Evolutionary conservation across 805 yeast species (phyloP), one percentile per base, ranked within the genome.

Genomic region (Starmera quercuum): DNA sequence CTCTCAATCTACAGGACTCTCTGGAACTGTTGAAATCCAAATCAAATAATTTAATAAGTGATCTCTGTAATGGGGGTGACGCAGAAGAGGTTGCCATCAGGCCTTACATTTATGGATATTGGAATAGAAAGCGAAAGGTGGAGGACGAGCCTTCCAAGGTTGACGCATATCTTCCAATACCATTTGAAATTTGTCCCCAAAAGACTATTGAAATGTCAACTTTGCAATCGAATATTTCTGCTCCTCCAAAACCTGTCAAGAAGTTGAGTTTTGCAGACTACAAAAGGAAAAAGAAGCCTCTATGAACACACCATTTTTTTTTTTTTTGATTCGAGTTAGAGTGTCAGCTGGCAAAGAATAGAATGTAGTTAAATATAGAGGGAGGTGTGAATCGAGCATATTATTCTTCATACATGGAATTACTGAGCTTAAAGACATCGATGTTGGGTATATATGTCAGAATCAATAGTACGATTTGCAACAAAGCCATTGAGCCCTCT

Each of bases 181-280:
- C 61, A 5, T 39, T 58, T n/a, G 37, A 39, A 10, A 17, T 43
- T 11, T 12, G 44, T 0, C 38, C 42, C 2, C 46, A 37, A 6
- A 23, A 26, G 7, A 26, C 13, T 11, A 7, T 17, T 7, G 27
- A 29, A 4, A 33, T 29, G n/a, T 28, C 22, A 23, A 7, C 33
- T 9, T 9, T 17, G 7, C 18, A 7, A 9, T 22, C 26, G 4
- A 6, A 17, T 2, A 20, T 15, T 4, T 35, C 18, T 16, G 25
- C 21, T 11, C 40, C 47, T 12, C 33, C 38, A 7, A 40, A 41
- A 19, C 51, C 49, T 10, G 71, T 67, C 19, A 76, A 75, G 61
- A 81, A 80, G 55, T 63, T 81, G 44, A 77, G 84, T 31, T 74
- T 81, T 52, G 87, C 87, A 1, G 90, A 81, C 47, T 81, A 81